These are phyloP conservation scores for Exophiala viscosa DNA, from an alignment of 2,329 filamentous ascomycete species.

Conservation along the genomic window DNA sequence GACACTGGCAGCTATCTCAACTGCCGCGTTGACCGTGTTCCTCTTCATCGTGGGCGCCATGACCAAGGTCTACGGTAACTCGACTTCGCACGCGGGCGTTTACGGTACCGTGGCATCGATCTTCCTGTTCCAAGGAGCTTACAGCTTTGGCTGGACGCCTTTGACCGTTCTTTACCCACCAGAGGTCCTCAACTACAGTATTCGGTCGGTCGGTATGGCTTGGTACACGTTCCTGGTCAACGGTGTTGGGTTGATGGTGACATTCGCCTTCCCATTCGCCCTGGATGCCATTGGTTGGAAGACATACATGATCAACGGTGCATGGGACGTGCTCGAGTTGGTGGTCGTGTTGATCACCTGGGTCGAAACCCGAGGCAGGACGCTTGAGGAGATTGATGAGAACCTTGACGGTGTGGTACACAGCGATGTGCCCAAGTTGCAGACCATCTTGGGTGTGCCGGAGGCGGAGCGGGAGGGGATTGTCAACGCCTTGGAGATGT, in stretches of 20 bases:
- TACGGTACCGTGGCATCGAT: conserved; percentile 40
- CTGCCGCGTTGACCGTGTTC: conserved; percentile 34
- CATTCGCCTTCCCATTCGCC: conserved; percentile 44
- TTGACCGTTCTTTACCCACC: conserved; percentile 49
- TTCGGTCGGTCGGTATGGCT: conserved; percentile 48
- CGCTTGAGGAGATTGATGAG: conserved; percentile 30
- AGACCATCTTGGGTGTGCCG: conserved; percentile 11
- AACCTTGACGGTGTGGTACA: conserved; percentile 24
- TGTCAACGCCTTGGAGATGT: conserved; percentile 11
- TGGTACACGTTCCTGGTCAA: conserved; percentile 33
- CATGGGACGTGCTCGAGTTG: conserved; percentile 39
- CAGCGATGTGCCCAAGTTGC: conserved; percentile 8
- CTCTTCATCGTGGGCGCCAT: conserved; percentile 52
- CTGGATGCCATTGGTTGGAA: conserved; percentile 45
- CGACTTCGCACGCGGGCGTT: conserved; percentile 37
- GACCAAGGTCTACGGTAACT: conserved; percentile 42
- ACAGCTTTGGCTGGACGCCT: conserved; percentile 48
- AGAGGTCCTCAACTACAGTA: conserved; percentile 49
- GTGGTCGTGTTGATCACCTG: conserved; percentile 18
- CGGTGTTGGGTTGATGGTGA: conserved; percentile 35
- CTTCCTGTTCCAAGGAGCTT: conserved; percentile 36
- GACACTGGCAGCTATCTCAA: conserved; percentile 38
- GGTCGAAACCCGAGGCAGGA: conserved; percentile 28
- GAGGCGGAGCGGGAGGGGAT: conserved; percentile 25
- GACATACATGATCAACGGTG: conserved; percentile 48